Evolutionary conservation across 768 basidiomycete genomes (phyloP).

Genomic region (Lentinula boryana): DNA sequence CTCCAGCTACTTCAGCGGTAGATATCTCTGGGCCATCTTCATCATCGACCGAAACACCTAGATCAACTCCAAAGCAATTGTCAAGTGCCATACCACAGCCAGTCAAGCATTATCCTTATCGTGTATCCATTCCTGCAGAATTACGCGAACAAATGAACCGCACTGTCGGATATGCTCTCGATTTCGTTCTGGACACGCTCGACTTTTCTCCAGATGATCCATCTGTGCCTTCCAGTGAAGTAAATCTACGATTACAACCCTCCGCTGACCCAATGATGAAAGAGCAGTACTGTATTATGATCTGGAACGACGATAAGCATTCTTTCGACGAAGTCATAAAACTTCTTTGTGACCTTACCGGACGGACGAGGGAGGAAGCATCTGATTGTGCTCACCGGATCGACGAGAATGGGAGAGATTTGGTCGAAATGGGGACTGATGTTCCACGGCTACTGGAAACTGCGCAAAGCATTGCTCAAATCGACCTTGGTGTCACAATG

Average conservation of each 20-base stretch:
- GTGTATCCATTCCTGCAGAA: constrained; percentile 52
- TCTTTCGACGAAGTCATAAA: constrained; percentile 84
- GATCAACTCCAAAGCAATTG: constrained; percentile 33
- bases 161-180: constrained; percentile 71
- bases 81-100: constrained; percentile 47
- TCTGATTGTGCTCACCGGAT: constrained; percentile 48
- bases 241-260: constrained; percentile 66
- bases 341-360: constrained; percentile 55
- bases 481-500: constrained; percentile 89
- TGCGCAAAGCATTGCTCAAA: constrained; percentile 73
- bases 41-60: constrained; percentile 30
- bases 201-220: constrained; percentile 80
- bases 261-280: constrained; percentile 75
- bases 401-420: constrained; percentile 77
- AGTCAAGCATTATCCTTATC: constrained; percentile 54
- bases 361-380: constrained; percentile 52
- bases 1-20: constrained; percentile 35
- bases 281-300: constrained; percentile 73
- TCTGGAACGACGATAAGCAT: constrained; percentile 99
- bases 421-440: constrained; percentile 69
- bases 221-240: constrained; percentile 56
- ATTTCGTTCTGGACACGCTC: constrained; percentile 79
- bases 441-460: constrained; percentile 59
- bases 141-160: constrained; percentile 69
- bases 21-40: constrained; percentile 8